Base-by-base conservation (phyloP, 106 monocot genomes). In the Phalaenopsis aphrodite region DNA sequence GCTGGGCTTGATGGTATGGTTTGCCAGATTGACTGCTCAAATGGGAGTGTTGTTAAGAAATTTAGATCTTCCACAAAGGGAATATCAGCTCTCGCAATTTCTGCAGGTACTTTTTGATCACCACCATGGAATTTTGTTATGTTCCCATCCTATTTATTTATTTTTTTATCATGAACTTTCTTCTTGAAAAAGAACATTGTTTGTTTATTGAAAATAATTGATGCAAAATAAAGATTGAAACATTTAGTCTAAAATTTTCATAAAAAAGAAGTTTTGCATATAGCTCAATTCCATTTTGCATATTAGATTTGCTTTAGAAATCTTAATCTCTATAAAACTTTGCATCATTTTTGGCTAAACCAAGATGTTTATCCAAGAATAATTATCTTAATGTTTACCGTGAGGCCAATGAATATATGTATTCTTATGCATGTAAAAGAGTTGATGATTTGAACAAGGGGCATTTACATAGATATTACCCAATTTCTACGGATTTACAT, bases 1-100 rank as follows among this genome's bases (percentile, higher is more conserved):
- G 86, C 89, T 11, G 98, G 98, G 17, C 84, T 81, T 76, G 98
- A 99, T 95, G 94, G 98, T 64, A 89, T 91, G 84, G 87, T 94
- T 72, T 99, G 93, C 75, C 85, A 86, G 81, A 91, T 95, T 78
- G 86, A 99, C 85, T 78, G 81, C 36, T 79, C 82, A 23, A 84
- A 79, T 14, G 98, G 98, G 77, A 86, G 58, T 15, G 39, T 95
- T 10, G 17, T 89, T 36, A 78, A 82, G 9, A 99, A 84, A 78
- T 89, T 94, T 77, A 89, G 72, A 79, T 75, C 88, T 47, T 99
- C 89, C 73, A 84, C 89, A 41, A 94, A 91, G 81, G 85, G 91
- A 42, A 78, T 99, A 77, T 93, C 92, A 46, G 82, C 92, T 41
- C 42, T 99, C 61, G 80, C 89, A 78, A 61, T 99, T 23, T 99